These are phyloP conservation scores for Podaxis pistillaris DNA, from an alignment of 768 basidiomycete genomes.

Conservation along the genomic window DNA sequence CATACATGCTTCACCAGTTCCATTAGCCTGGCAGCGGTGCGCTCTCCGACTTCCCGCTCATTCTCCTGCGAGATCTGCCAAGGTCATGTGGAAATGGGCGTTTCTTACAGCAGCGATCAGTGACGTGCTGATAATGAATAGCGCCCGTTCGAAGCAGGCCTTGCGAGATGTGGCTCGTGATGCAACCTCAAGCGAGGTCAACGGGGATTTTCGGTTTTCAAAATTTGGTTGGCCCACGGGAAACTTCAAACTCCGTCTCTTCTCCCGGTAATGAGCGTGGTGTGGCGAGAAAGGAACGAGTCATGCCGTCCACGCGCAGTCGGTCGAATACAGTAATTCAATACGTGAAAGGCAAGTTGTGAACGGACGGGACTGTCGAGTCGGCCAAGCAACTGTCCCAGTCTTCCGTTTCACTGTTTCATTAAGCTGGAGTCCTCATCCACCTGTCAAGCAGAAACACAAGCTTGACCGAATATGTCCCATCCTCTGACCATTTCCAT, in stretches of 20 bases:
- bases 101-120: not conserved
- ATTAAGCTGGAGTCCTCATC: slow-evolving; percentile 9
- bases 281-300: not conserved
- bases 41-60: not conserved
- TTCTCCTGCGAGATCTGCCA: not conserved
- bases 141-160: not conserved
- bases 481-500: not conserved
- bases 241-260: not conserved
- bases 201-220: not conserved
- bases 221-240: not conserved
- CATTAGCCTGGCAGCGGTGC: not conserved
- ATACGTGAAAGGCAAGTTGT: not conserved
- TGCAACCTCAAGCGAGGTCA: not conserved
- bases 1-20: not conserved
- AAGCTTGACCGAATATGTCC: not conserved
- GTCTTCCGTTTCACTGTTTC: slow-evolving; percentile 6
- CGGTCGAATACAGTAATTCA: not conserved
- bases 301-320: not conserved
- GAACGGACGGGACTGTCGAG: not conserved
- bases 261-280: not conserved
- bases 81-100: not conserved
- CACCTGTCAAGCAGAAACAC: slow-evolving; percentile 13
- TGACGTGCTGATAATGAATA: not conserved
- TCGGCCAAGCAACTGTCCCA: not conserved
- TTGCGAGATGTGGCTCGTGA: not conserved